Conservation (phyloP, 2,329 filamentous ascomycete species). For the Neofusicoccum laricinum region DNA sequence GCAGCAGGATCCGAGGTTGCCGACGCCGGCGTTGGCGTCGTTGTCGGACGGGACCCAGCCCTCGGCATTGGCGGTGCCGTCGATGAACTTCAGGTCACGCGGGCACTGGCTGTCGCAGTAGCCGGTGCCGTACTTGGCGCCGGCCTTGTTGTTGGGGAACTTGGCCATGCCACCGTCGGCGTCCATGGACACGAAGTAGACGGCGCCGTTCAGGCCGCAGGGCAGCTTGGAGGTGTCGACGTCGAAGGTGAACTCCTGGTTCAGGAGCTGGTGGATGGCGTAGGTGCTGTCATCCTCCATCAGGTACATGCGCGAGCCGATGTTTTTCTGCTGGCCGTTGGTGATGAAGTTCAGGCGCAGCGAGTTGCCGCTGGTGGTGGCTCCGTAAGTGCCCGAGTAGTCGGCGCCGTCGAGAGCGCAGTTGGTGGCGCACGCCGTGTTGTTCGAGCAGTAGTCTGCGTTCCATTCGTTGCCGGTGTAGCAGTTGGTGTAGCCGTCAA, state of each 20-base stretch:
- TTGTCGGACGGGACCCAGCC: constrained; percentile 51
- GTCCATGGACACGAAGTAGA: constrained; percentile 64
- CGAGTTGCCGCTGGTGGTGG: constrained; percentile 25
- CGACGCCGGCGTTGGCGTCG: constrained; percentile 54
- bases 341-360: constrained; percentile 25
- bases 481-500: constrained; percentile 44
- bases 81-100: constrained; percentile 44
- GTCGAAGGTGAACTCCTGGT: constrained; percentile 29
- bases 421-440: constrained; percentile 45
- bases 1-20: constrained; percentile 60
- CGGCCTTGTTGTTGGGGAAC: constrained; percentile 43
- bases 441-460: constrained; percentile 42
- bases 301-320: constrained; percentile 27
- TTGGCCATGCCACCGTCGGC: constrained; percentile 56
- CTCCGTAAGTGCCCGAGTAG: constrained; percentile 50
- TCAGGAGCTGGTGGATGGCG: constrained; percentile 25
- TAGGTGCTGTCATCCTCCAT: constrained; percentile 25
- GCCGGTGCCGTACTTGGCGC: constrained; percentile 54
- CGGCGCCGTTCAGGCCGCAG: constrained; percentile 56
- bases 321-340: constrained; percentile 23
- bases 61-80: constrained; percentile 56
- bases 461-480: constrained; percentile 45
- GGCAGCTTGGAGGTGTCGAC: constrained; percentile 27
- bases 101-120: constrained; percentile 44
- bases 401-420: constrained; percentile 56